Conservation (phyloP, 139 green algal species). For the Asterochloris erici region DNA sequence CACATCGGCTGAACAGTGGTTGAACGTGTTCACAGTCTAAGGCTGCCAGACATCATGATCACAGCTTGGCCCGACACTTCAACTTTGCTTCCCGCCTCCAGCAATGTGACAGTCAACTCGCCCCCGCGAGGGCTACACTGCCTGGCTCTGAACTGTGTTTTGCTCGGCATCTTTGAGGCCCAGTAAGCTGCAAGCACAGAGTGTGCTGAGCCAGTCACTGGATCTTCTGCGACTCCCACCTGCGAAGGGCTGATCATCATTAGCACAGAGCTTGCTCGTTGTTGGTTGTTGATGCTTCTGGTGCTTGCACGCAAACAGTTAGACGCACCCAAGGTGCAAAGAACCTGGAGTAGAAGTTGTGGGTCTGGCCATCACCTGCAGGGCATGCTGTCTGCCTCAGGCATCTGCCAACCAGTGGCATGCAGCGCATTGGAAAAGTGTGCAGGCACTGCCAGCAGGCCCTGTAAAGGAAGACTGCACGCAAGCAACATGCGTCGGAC, state of each 20-base stretch:
- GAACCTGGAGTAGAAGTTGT: constrained; percentile 70
- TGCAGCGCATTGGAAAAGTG: no score
- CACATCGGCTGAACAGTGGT: neutral
- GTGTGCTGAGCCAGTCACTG: constrained; percentile 80
- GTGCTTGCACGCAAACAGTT: no score
- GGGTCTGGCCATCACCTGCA: neutral
- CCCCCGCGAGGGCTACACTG: neutral
- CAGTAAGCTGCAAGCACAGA: constrained; percentile 63
- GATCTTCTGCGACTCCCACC: constrained; percentile 82
- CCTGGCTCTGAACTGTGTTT: neutral
- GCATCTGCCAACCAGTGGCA: no score
- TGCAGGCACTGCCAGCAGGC: no score
- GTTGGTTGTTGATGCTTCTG: no score
- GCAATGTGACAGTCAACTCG: neutral
- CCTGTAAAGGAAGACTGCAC: no score
- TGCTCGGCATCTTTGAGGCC: constrained; percentile 15
- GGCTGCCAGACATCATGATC: neutral
- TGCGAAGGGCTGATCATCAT: no score
- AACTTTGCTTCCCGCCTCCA: neutral
- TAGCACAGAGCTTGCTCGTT: no score
- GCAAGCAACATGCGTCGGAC: no score
- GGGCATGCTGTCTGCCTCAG: no score
- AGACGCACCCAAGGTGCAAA: constrained; percentile 84
- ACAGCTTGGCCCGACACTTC: neutral
- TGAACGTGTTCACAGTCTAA: no score